A percentile compares a stretch with the other conserved stretches of the same genome.
Evolutionary conservation across 1,284 basidiomycete genomes (phyloP).

Genomic region (Kwoniella shivajii): DNA sequence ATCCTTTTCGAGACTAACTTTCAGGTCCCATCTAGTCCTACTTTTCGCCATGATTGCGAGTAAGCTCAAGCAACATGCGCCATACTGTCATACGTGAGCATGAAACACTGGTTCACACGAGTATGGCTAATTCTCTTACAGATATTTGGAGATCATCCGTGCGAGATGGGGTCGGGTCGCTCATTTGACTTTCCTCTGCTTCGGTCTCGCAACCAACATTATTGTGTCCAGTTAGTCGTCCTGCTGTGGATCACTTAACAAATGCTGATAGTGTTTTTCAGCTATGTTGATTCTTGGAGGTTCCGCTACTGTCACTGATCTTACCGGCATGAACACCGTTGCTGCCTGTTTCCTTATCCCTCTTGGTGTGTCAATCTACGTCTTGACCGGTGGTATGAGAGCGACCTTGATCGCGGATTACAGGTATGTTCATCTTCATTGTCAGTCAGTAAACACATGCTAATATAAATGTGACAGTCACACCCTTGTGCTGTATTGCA

Average conservation of each 20-base stretch:
- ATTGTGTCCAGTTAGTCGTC: constrained; percentile 62
- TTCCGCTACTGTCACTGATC: constrained; percentile 71
- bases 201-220: constrained; percentile 73
- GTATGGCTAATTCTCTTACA: constrained; percentile 14
- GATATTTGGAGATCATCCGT: constrained; percentile 64
- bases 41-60: constrained; percentile 60
- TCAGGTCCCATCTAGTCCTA: constrained; percentile 46
- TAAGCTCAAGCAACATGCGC: constrained; percentile 62
- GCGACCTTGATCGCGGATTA: constrained; percentile 60
- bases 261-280: constrained; percentile 2
- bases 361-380: constrained; percentile 55
- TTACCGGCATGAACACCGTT: constrained; percentile 81
- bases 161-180: constrained; percentile 72
- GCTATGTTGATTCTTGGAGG: constrained; percentile 66
- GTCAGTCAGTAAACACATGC: too few species aligned
- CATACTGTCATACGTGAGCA: constrained; percentile 55
- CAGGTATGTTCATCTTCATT: too few species aligned
- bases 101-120: not conserved
- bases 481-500: constrained; percentile 76
- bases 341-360: constrained; percentile 73
- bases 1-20: too few species aligned
- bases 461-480: too few species aligned
- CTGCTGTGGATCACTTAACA: not conserved
- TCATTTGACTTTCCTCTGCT: constrained; percentile 77
- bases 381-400: constrained; percentile 60